These are phyloP conservation scores for Sordariomycetes sp. DNA, from an alignment of 2,329 filamentous ascomycete genomes.

Conservation along the genomic window DNA sequence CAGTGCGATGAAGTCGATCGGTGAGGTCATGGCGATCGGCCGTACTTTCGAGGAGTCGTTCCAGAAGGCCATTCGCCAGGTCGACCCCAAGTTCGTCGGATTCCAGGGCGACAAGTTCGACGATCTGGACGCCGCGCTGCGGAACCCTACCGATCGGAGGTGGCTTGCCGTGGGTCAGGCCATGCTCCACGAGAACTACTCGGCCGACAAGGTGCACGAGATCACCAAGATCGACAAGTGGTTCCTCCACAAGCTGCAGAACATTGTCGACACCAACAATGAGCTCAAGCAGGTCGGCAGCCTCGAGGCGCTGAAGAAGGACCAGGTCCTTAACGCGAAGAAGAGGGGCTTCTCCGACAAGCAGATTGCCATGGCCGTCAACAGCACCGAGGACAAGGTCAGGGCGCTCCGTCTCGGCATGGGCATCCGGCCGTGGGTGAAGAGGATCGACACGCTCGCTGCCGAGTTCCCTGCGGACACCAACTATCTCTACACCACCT, in stretches of 20 bases:
- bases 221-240: conserved; percentile 98
- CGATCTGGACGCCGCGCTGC: conserved; percentile 77
- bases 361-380: conserved; percentile 82
- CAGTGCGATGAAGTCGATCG: conserved; percentile 97
- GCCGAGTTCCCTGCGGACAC: conserved; percentile 93
- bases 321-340: conserved; percentile 84
- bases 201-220: conserved; percentile 83
- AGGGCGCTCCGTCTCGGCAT: conserved; percentile 76
- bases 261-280: conserved; percentile 83
- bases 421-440: conserved; percentile 89
- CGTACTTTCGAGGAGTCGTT: conserved; percentile 98
- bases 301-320: conserved; percentile 76
- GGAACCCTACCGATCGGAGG: conserved; percentile 89
- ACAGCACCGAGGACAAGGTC: conserved; percentile 80
- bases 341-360: conserved; percentile 96
- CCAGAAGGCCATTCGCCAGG: conserved; percentile 96
- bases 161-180: conserved; percentile 97
- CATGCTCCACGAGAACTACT: conserved; percentile 94
- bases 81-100: conserved; percentile 83
- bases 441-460: conserved; percentile 87
- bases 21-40: conserved; percentile 98
- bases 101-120: conserved; percentile 96
- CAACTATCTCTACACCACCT: conserved; percentile 96
- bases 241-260: conserved; percentile 98
- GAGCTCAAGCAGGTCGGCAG: conserved; percentile 78